A percentile compares a stretch with the other conserved stretches of the same genome.
These are phyloP conservation scores for Leishmania turanica DNA, from an alignment of 208 protist species.

Conservation along the genomic window DNA sequence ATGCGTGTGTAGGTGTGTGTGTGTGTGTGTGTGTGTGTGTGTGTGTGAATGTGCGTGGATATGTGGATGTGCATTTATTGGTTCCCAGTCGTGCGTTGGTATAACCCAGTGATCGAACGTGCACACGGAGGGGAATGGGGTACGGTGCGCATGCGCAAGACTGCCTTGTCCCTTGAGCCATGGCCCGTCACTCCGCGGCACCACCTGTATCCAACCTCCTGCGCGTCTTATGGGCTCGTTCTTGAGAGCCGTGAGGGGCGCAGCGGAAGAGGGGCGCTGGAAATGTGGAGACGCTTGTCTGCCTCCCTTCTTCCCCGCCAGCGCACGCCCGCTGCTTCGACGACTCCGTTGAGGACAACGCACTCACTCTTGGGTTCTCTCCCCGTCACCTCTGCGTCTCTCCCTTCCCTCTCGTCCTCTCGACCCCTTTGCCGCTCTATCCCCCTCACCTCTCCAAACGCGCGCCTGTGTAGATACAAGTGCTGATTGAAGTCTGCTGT, in stretches of 20 bases:
- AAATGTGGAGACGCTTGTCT: not conserved
- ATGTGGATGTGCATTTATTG: not conserved
- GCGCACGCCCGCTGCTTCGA: not conserved
- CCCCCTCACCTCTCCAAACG: not conserved
- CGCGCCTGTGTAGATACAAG: not conserved
- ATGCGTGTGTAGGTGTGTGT: too few relatives aligned
- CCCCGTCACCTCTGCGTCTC: conserved; percentile 5
- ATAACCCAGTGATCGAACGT: not conserved
- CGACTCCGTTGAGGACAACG: not conserved
- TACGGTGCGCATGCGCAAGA: not conserved
- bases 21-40: not conserved
- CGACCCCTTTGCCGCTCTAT: not conserved
- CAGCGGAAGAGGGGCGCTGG: not conserved
- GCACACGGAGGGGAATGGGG: not conserved
- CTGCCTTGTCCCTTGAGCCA: not conserved
- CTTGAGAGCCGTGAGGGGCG: not conserved
- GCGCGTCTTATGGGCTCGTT: not conserved
- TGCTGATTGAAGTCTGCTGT: not conserved
- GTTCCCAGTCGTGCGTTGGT: not conserved
- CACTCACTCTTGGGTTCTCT: not conserved
- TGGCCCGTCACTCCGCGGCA: not conserved
- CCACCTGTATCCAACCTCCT: not conserved
- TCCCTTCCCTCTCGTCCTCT: not conserved
- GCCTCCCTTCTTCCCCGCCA: not conserved
- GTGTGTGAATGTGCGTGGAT: not conserved